Base-by-base conservation (phyloP, 352 stramenopile species). In the Elongisporangium anandrum region DNA sequence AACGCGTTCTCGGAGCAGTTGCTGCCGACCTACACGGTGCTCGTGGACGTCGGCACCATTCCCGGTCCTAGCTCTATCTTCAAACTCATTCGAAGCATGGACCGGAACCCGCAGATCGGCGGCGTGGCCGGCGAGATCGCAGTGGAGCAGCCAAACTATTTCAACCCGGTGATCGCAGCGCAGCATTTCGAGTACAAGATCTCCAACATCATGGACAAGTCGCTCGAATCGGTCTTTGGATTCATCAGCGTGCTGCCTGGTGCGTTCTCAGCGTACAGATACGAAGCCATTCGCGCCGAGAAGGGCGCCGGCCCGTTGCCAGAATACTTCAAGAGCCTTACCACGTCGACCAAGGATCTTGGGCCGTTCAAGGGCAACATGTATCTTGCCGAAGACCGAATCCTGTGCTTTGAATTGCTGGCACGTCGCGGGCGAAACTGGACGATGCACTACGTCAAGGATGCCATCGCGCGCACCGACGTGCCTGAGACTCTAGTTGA, bases 281-380 rank as follows among this genome's bases (percentile, higher is more conserved):
- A 80, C 56, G 73, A 77, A 56, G 76, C 73, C 5, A 86, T 86
- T 24, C 68, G 76, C 0, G 73, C 69, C 12, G 74, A 78, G 51
- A 80, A 80, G 38, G 74, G 74, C 0, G 59, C 66, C 22, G 74
- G 74, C 19, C 74, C 74, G 34, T 55, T 84, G 45, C 62, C 64
- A 22, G 74, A 80, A 29, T 81, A 84, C 59, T 84, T 84, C 50
- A 65, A 69, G 39, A 77, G 64, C 19, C 53, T 84, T n/a, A 79
- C 74, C 29, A 77, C 69, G 2, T 79, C 69, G 53, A 79, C 64
- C 0, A 69, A 70, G 20, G 74, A 79, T 5, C 52, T 81, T 1
- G 74, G 74, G 4, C 77, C 80, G 13, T 87, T 88, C 56, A 79
- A 80, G 50, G 77, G 77, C 39, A 90, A 88, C 59, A 87, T 88